phyloP scores from a whole-genome alignment of 2,329 filamentous ascomycete species.

The Elsinoe fawcettii region DNA sequence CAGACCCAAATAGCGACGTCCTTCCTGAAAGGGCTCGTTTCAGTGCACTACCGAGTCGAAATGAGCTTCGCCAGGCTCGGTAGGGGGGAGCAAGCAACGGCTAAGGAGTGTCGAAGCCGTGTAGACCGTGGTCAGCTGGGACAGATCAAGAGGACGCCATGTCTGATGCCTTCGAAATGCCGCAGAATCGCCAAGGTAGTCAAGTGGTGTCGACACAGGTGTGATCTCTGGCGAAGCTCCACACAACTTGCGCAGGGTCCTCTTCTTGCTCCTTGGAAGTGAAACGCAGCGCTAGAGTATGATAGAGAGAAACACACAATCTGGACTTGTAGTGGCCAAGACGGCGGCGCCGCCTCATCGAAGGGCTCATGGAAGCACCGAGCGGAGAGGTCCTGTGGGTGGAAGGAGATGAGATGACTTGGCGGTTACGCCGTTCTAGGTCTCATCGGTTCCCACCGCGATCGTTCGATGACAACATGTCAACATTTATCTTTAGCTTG shows the following conservation, averaged over 20 bases:
- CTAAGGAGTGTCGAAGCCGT: not conserved
- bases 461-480: not conserved
- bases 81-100: not conserved
- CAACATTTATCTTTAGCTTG: not conserved
- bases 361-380: not conserved
- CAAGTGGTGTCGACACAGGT: not conserved
- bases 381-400: not conserved
- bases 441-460: not conserved
- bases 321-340: constrained; percentile 7
- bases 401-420: constrained; percentile 1
- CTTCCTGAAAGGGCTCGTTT: not conserved
- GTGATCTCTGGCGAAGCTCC: not conserved
- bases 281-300: not conserved
- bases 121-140: not conserved
- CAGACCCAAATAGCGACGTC: not conserved
- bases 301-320: not conserved
- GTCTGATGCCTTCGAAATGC: not conserved
- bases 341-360: not conserved
- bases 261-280: constrained; percentile 3
- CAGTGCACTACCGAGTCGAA: not conserved
- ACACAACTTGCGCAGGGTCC: not conserved
- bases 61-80: not conserved
- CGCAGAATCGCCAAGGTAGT: constrained; percentile 8
- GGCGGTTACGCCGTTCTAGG: not conserved
- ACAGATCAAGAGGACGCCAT: not conserved